Base-by-base conservation (phyloP, 169 alveolate species). In the Sarcocystis neurona region DNA sequence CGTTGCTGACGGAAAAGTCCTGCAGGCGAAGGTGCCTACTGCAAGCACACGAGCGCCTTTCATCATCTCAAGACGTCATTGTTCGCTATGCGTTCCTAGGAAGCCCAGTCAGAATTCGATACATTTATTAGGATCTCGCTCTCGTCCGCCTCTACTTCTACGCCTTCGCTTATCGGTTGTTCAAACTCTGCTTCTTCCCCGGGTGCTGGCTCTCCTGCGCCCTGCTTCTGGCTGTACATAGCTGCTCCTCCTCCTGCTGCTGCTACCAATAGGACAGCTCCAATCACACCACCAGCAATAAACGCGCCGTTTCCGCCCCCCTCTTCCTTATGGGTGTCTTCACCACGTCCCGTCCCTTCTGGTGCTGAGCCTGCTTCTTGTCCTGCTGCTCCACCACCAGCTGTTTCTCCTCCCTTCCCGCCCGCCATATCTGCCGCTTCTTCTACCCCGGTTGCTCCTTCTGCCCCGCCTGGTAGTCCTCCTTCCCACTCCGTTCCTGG, bases 211-310 rank as follows among this genome's bases (percentile, higher is more conserved):
- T 32, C 34, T 30, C 27, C 27, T 6, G 58, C 8, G 34, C 32
- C 23, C 34, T 0, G 15, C 34, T 4, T 39, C 43, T 43, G 41
- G 15, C n/a, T n/a, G n/a, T n/a, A n/a, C n/a, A n/a, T n/a, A n/a
- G 82, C 82, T 8, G 4, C 47, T 23, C 58, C 82, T 10, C 58
- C 82, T 6, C 82, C 82, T 30, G 82, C 82, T 10, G 56, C 82
- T 6, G 43, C 56, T 39, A 72, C 6, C 34, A 72, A 53, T 6
- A 43, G 23, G 18, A 72, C 18, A 53, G 58, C 82, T 15, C 82
- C 82, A 41, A 72, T 43, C 34, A 72, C 53, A 23, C 82, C 82
- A 10, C 82, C 82, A 6, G 82, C 82, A 39, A 72, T 72, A 2
- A 53, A 48, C 1, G 58, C 82, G 41, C 39, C 53, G 32, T 6